phyloP scores from a whole-genome alignment of 768 basidiomycete species.

The Lentinula raphanica region DNA sequence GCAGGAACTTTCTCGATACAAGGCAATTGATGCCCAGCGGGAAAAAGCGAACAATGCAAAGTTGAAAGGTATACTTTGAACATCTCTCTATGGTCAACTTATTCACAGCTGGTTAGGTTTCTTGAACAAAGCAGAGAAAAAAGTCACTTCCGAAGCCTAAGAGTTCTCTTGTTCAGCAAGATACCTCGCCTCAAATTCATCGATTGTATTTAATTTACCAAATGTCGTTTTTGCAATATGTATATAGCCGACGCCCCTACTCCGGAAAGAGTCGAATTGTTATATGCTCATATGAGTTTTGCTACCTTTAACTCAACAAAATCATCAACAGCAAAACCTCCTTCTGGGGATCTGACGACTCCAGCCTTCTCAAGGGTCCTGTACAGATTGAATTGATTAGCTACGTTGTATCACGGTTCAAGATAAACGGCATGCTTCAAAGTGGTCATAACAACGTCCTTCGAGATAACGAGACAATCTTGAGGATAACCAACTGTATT shows the following conservation, averaged over 20 bases:
- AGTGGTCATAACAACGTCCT: slow-evolving; percentile 63
- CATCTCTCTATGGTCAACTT: neutral
- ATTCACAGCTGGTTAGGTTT: slow-evolving; percentile 35
- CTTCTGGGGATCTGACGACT: slow-evolving; percentile 54
- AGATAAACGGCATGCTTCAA: slow-evolving; percentile 47
- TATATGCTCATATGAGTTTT: slow-evolving; percentile 39
- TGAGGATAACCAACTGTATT: slow-evolving; percentile 70
- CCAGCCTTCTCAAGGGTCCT: slow-evolving; percentile 77
- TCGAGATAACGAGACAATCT: slow-evolving; percentile 59
- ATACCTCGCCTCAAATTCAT: too few species aligned
- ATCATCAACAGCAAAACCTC: slow-evolving; percentile 46
- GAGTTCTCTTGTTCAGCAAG: too few species aligned
- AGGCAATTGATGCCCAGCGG: slow-evolving; percentile 59
- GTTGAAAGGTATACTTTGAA: slow-evolving; percentile 52
- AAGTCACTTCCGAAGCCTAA: neutral
- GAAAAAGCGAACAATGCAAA: slow-evolving; percentile 64
- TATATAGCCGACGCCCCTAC: too few species aligned
- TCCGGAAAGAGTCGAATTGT: too few species aligned
- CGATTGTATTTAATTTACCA: too few species aligned
- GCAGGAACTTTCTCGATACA: slow-evolving; percentile 60
- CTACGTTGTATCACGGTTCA: neutral
- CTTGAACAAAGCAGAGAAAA: slow-evolving; percentile 31
- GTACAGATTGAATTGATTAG: slow-evolving; percentile 4
- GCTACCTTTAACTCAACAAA: slow-evolving; percentile 58
- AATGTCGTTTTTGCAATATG: too few species aligned